Evolutionary conservation across 805 yeast genomes (phyloP).

Genomic region (Lipomyces spencermartinsiae): DNA sequence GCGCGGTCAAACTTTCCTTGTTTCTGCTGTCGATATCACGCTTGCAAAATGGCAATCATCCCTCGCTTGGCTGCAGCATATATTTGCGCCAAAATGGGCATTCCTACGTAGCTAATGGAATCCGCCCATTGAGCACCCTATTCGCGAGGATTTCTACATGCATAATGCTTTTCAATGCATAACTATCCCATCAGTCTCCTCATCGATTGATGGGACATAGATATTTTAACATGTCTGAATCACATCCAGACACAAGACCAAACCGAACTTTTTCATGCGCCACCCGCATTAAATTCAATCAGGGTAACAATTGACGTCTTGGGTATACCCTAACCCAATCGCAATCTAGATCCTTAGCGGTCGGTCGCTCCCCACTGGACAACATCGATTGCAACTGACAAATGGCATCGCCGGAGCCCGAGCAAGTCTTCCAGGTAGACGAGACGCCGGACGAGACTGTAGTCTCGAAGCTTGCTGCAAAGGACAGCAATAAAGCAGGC

Average conservation of each 20-base stretch:
- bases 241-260: neutral
- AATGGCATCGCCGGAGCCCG: constrained; percentile 7
- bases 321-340: neutral
- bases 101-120: neutral
- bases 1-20: neutral
- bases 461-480: neutral
- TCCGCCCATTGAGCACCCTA: neutral
- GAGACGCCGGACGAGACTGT: constrained; percentile 1
- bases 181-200: neutral
- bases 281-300: neutral
- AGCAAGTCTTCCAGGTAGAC: constrained; percentile 11
- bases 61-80: neutral
- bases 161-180: neutral
- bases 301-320: neutral
- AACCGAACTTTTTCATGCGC: neutral
- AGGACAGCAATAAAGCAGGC: neutral
- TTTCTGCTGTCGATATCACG: neutral
- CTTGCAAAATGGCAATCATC: neutral
- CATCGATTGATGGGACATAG: too few species aligned
- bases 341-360: too few species aligned
- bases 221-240: too few species aligned
- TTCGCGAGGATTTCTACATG: neutral
- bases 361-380: neutral
- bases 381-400: neutral
- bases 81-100: neutral